Percentiles rank a stretch among this genome's conserved stretches.
Conservation (phyloP, 1,284 basidiomycete genomes). For the Trichosporon sp. region DNA sequence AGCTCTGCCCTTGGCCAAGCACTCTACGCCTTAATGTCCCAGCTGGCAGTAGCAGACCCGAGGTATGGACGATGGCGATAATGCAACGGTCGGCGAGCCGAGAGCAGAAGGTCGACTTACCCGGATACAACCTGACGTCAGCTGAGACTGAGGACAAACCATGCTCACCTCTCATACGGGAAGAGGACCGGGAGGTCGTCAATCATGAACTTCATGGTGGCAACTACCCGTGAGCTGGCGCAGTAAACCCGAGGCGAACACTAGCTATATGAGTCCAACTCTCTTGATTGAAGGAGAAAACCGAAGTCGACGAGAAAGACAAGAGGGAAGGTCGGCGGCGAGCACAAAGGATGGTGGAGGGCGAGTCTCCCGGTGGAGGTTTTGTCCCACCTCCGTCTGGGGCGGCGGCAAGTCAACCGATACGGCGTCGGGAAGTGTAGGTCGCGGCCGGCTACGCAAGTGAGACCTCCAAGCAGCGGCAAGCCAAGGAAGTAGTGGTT, state of each 20-base stretch:
- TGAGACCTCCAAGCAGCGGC: no score
- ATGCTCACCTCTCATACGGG: constrained; percentile 72
- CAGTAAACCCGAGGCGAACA: not conserved
- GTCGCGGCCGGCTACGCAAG: no score
- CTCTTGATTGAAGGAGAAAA: not conserved
- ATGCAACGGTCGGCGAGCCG: no score
- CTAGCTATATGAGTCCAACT: not conserved
- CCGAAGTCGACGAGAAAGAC: not conserved
- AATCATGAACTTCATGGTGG: constrained; percentile 89
- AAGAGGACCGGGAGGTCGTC: constrained; percentile 89
- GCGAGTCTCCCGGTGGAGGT: not conserved
- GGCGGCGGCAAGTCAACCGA: no score
- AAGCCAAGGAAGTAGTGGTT: not conserved
- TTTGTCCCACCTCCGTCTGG: no score
- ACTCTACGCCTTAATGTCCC: no score
- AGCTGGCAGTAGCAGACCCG: no score
- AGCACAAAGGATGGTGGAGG: not conserved
- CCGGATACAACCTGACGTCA: constrained; percentile 45
- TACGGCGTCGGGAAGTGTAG: no score
- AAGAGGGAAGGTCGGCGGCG: not conserved
- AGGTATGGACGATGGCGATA: no score
- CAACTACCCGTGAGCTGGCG: not conserved
- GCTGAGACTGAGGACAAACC: constrained; percentile 1
- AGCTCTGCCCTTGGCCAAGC: no score
- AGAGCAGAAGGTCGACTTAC: constrained; percentile 28